Evolutionary conservation across 768 basidiomycete genomes (phyloP), one percentile per base, ranked within the genome.

Genomic region (Gloeostereum incarnatum): DNA sequence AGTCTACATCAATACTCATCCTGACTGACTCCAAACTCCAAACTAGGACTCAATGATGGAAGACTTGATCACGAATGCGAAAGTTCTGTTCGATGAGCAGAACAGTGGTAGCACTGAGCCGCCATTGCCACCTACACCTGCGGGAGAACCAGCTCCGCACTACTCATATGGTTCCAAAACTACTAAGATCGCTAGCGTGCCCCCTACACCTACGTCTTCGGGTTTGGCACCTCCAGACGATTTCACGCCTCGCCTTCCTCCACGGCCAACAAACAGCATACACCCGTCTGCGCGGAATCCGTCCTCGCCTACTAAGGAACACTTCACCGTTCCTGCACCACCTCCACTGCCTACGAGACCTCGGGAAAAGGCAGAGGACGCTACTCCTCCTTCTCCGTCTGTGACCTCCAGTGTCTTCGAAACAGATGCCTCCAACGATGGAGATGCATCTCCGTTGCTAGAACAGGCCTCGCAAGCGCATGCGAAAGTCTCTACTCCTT

Each of bases 11-110:
- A 27, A 14, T 29, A 22, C 34, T 32, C 14, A n/a, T 29, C 2
- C 34, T 35, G n/a, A 26, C 20, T 36, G 20, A 42, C 43, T 33
- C 36, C 23, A 18, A 16, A 6, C 6, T 14, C 19, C 13, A n/a
- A 7, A 20, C 3, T 16, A 65, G 61, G 70, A 71, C 42, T 57
- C 63, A 0, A 59, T 92, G 11, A 82, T 92, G 74, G 91, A 92
- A 53, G 88, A 92, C 54, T 59, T 96, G 21, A 90, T 96, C 47
- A 71, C 63, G 17, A 69, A 86, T 54, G 69, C 77, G 0, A 64
- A 70, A 40, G 56, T 75, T 11, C 65, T 94, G 11, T 90, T 86
- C 52, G 79, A 82, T 39, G 74, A 81, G 9, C 54, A 54, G 34
- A 20, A 25, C 29, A 47, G 38, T 22, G 64, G 64, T 19, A 59